phyloP scores from a whole-genome alignment of 2,329 filamentous ascomycete species.

The Geoglossum cookeanum region DNA sequence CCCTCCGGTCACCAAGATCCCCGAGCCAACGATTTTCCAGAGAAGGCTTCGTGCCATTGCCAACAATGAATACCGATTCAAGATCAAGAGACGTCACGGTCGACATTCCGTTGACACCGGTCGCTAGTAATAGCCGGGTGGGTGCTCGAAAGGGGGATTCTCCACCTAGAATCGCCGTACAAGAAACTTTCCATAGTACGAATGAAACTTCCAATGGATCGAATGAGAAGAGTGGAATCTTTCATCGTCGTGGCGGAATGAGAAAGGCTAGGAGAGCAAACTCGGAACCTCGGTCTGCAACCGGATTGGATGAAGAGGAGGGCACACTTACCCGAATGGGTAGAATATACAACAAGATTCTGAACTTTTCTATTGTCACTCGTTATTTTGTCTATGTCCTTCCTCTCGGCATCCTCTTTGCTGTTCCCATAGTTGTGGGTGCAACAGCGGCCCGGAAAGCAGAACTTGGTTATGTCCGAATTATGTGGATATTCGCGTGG shows the following conservation, averaged over 20 bases:
- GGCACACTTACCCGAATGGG: slow-evolving; percentile 39
- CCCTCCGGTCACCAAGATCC: background rate
- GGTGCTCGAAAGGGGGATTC: slow-evolving; percentile 24
- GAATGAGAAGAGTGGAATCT: slow-evolving; percentile 20
- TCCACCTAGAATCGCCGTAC: slow-evolving; percentile 10
- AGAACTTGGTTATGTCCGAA: slow-evolving; percentile 33
- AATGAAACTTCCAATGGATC: slow-evolving; percentile 14
- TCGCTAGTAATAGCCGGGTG: slow-evolving; percentile 29
- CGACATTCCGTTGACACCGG: slow-evolving; percentile 40
- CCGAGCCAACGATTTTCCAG: slow-evolving; percentile 19
- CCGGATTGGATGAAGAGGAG: slow-evolving; percentile 23
- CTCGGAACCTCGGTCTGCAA: slow-evolving; percentile 15
- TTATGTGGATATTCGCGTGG: slow-evolving; percentile 46
- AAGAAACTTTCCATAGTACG: slow-evolving; percentile 16
- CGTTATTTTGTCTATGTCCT: slow-evolving; percentile 44
- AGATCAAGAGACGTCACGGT: slow-evolving; percentile 35
- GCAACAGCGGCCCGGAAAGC: slow-evolving; percentile 28
- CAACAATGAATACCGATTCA: slow-evolving; percentile 13
- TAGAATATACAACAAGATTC: slow-evolving; percentile 37
- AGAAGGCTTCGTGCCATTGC: slow-evolving; percentile 25
- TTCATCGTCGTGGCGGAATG: slow-evolving; percentile 20
- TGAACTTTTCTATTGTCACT: slow-evolving; percentile 43
- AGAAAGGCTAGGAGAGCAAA: slow-evolving; percentile 16
- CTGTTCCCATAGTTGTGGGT: slow-evolving; percentile 44
- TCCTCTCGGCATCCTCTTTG: slow-evolving; percentile 36